Evolutionary conservation across 148 eudicot species (phyloP), one percentile per base, ranked within the genome.

Genomic region (Chenopodium formosanum): DNA sequence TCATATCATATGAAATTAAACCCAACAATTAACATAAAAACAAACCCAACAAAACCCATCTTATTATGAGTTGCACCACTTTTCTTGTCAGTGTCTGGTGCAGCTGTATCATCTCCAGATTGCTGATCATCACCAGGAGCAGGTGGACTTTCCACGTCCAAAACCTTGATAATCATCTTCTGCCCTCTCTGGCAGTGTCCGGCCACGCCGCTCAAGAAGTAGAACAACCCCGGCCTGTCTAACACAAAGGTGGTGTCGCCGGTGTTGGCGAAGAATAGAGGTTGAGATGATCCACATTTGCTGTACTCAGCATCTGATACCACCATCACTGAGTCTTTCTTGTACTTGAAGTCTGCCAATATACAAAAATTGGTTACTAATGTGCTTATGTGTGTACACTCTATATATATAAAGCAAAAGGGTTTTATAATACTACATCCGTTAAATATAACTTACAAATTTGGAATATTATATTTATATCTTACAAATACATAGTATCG

Each of bases 301-400:
- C 84, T 81, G 73, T 91, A 91, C 32, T 90, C 94, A 9, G 78
- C 79, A 19, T 89, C 77, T 0, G 82, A 86, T 60, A 90, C 94
- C 79, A 88, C 91, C 88, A 91, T 62, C 8, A 91, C 91, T 11
- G 94, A 91, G 71, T 91, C 94, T 76, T 91, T 86, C 83, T 85
- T 82, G 87, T 89, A 91, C 82, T 63, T 71, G 73, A 91, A 91
- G 16, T 80, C 94, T 91, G 79, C 78, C 62, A 56, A 3, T 11
- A 1, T 13, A 48, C 53, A 11, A 2, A 50, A 50, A 50, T 50
- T 9, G 53, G 14, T 13, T 9, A 50, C 53, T 50, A 9, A 40
- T 40, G 44, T 40, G 8, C 44, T 40, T 40, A 40, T 5, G 44
- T 40, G 7, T 40, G 44, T 40, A 40, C 8, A 40, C 44, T 40